Percentiles rank a stretch among this genome's conserved stretches.
These are phyloP conservation scores for Yamadazyma jaroonii DNA, from an alignment of 1,139 yeast species.

Conservation along the genomic window DNA sequence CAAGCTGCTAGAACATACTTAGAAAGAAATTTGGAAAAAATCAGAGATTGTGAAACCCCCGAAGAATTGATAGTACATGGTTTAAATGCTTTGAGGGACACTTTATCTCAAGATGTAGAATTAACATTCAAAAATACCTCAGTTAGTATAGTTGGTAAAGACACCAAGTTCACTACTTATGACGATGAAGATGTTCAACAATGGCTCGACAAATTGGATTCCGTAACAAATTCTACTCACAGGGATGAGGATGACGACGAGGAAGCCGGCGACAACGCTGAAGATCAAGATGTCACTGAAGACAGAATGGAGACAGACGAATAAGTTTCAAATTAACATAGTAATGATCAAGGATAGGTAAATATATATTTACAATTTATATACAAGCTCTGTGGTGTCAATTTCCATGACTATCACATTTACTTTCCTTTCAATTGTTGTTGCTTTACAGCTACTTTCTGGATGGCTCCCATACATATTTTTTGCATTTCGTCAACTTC, in stretches of 20 bases:
- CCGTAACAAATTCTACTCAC: slow-evolving; percentile 52
- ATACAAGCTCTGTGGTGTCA: not conserved
- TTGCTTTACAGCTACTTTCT: slow-evolving; percentile 50
- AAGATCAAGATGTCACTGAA: slow-evolving; percentile 24
- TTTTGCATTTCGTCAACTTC: slow-evolving; percentile 52
- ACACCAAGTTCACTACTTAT: slow-evolving; percentile 65
- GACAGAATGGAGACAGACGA: slow-evolving; percentile 60
- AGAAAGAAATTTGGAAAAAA: slow-evolving; percentile 76
- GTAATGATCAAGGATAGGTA: not conserved
- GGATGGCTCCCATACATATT: slow-evolving; percentile 48
- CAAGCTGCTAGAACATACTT: slow-evolving; percentile 97
- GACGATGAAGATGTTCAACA: slow-evolving; percentile 86
- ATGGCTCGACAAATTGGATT: slow-evolving; percentile 70
- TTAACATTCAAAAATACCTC: slow-evolving; percentile 81
- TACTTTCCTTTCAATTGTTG: slow-evolving; percentile 13
- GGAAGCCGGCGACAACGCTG: slow-evolving; percentile 25
- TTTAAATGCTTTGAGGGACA: slow-evolving; percentile 88
- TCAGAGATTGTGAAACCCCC: slow-evolving; percentile 53
- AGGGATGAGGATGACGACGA: slow-evolving; percentile 37
- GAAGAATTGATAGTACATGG: slow-evolving; percentile 86
- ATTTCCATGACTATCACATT: slow-evolving; percentile 6
- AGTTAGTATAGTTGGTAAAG: slow-evolving; percentile 87
- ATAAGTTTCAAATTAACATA: slow-evolving; percentile 11
- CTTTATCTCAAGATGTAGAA: slow-evolving; percentile 91
- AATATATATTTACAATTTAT: slow-evolving; percentile 2